phyloP scores from a whole-genome alignment of 306 rosid genomes.

The Luffa aegyptiaca region DNA sequence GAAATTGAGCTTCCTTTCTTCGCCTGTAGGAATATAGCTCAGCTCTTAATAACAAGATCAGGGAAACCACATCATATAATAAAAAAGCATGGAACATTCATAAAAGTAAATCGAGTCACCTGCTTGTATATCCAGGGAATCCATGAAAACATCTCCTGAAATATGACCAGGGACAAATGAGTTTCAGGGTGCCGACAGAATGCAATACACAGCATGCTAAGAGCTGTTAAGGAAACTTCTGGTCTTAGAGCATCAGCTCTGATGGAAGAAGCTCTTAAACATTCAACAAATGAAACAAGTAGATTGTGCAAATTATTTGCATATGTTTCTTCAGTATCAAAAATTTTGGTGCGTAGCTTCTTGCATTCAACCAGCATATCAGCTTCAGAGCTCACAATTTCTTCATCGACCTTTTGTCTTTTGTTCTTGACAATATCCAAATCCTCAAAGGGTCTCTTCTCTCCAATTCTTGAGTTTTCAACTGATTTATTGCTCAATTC shows the following conservation, averaged over 20 bases:
- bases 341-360: slow-evolving; percentile 25
- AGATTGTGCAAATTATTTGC: slow-evolving; percentile 46
- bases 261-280: slow-evolving; percentile 33
- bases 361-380: slow-evolving; percentile 33
- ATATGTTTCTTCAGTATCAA: slow-evolving; percentile 43
- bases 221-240: slow-evolving; percentile 51
- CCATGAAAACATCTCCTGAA: slow-evolving; percentile 74
- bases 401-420: slow-evolving; percentile 48
- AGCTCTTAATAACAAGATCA: slow-evolving; percentile 10
- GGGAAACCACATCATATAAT: slow-evolving; percentile 9
- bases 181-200: slow-evolving; percentile 64
- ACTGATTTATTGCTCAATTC: slow-evolving; percentile 28
- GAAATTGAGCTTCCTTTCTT: slow-evolving; percentile 37
- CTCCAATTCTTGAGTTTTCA: slow-evolving; percentile 37
- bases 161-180: slow-evolving; percentile 38
- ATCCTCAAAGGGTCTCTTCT: slow-evolving; percentile 60
- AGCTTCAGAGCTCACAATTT: slow-evolving; percentile 28
- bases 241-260: slow-evolving; percentile 41
- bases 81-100: slow-evolving; percentile 10
- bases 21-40: slow-evolving; percentile 37
- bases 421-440: slow-evolving; percentile 34
- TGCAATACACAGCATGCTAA: slow-evolving; percentile 74
- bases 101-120: slow-evolving; percentile 40
- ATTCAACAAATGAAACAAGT: slow-evolving; percentile 44
- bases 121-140: slow-evolving; percentile 71